Evolutionary conservation across 352 stramenopile genomes (phyloP).

Genomic region (Pythium guiyangense): DNA sequence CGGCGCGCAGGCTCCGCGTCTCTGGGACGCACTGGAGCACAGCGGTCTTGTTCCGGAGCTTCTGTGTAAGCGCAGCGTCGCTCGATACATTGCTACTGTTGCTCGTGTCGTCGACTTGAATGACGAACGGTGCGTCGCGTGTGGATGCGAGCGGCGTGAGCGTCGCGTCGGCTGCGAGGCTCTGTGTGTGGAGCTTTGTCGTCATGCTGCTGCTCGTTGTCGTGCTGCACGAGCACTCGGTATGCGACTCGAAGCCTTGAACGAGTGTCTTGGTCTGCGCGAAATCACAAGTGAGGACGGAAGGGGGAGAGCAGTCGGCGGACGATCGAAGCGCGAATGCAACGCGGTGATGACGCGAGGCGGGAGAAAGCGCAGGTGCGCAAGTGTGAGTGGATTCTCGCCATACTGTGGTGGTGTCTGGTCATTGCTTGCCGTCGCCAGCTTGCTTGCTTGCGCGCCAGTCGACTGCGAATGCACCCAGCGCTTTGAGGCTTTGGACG

Average conservation of each 20-base stretch:
- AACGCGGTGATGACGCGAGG: neutral
- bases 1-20: constrained; percentile 8
- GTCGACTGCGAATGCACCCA: neutral
- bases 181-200: neutral
- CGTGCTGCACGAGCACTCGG: neutral
- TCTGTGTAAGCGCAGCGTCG: neutral
- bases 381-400: neutral
- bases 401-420: too few species aligned
- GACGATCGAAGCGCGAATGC: too few species aligned
- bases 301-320: too few species aligned
- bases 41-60: constrained; percentile 9
- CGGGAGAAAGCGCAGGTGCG: neutral
- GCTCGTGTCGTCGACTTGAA: constrained; percentile 3
- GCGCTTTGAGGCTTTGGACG: neutral
- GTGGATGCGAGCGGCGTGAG: constrained; percentile 10
- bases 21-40: constrained; percentile 9
- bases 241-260: too few species aligned
- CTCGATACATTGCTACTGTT: neutral
- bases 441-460: neutral
- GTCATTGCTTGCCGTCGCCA: neutral
- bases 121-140: constrained; percentile 9
- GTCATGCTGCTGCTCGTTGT: neutral
- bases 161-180: neutral
- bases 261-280: neutral
- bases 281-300: neutral